Evolutionary conservation across 345 rosid genomes (phyloP).

Genomic region (Euphorbia peplus): DNA sequence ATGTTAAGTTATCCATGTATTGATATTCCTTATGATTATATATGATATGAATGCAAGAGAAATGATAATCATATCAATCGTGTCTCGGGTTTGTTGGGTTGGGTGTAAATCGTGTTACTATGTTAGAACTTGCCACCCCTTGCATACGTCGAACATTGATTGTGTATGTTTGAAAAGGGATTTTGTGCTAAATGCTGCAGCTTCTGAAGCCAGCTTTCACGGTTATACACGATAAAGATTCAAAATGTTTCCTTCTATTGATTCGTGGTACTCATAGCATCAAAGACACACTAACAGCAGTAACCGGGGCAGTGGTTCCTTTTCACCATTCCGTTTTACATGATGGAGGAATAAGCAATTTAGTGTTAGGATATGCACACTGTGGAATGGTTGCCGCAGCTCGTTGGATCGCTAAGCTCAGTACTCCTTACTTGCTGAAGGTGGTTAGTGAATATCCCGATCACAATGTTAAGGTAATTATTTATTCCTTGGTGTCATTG

Average conservation of each 20-base stretch:
- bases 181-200: conserved; percentile 39
- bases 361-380: conserved; percentile 95
- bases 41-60: too few relatives aligned
- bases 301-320: conserved; percentile 96
- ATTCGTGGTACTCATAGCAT: conserved; percentile 97
- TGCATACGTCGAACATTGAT: not conserved
- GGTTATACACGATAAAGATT: conserved; percentile 59
- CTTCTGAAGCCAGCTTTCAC: conserved; percentile 97
- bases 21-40: too few relatives aligned
- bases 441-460: conserved; percentile 69
- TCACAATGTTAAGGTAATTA: conserved; percentile 70
- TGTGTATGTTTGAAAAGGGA: conserved; percentile 1
- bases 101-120: too few relatives aligned
- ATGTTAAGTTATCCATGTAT: too few relatives aligned
- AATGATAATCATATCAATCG: too few relatives aligned
- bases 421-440: conserved; percentile 70
- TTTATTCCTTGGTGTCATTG: not conserved
- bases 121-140: too few relatives aligned
- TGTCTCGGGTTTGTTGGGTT: too few relatives aligned
- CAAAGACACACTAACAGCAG: conserved; percentile 95
- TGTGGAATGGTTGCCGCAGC: conserved; percentile 99
- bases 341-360: conserved; percentile 92
- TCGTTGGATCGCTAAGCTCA: conserved; percentile 93
- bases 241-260: conserved; percentile 68
- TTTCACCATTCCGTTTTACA: conserved; percentile 94